Evolutionary conservation across 768 basidiomycete species (phyloP).

Genomic region (Polyporus arcularius): DNA sequence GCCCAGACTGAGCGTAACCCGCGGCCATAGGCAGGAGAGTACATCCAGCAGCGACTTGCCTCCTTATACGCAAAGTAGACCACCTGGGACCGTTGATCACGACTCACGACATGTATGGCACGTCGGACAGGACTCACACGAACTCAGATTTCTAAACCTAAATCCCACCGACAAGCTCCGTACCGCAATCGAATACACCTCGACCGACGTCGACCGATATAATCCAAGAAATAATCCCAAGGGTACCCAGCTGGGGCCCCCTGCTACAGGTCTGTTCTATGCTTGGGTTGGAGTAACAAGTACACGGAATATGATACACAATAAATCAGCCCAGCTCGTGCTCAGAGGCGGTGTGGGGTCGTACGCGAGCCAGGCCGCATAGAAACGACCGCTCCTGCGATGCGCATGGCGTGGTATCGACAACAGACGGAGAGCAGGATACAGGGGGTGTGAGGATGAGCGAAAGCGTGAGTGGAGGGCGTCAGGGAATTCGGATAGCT

Average conservation of each 20-base stretch:
- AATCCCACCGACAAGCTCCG: too few relatives aligned
- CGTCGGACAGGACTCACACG: too few relatives aligned
- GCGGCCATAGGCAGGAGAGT: neutral
- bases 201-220: too few relatives aligned
- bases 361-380: neutral
- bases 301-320: constrained; percentile 12
- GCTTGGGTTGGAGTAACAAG: neutral
- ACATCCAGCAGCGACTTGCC: constrained; percentile 3
- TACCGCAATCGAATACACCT: too few relatives aligned
- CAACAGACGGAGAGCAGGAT: neutral
- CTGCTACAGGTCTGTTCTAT: neutral
- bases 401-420: neutral
- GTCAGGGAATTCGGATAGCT: too few relatives aligned
- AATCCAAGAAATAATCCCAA: too few relatives aligned
- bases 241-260: too few relatives aligned
- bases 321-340: constrained; percentile 12
- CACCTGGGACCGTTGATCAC: too few relatives aligned
- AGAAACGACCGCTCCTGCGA: neutral
- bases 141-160: too few relatives aligned
- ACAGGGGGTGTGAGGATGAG: neutral
- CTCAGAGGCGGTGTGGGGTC: neutral
- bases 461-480: neutral
- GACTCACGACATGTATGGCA: too few relatives aligned
- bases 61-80: neutral
- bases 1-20: too few relatives aligned